Percentiles rank a stretch among this genome's conserved stretches.
Evolutionary conservation across 306 rosid species (phyloP).

Genomic region (Quercus wislizeni): DNA sequence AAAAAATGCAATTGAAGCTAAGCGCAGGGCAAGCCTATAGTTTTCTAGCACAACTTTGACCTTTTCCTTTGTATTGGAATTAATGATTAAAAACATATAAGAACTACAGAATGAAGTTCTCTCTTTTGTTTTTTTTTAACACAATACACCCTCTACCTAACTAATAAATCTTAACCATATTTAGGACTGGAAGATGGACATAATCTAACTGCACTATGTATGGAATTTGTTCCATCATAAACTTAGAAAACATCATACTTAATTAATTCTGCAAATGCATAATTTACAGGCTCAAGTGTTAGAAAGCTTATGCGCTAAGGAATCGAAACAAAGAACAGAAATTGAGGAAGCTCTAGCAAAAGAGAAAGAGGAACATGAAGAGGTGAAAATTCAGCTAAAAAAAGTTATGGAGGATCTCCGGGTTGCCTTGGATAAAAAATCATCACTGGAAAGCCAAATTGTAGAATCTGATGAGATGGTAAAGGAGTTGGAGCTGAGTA

Average conservation of each 20-base stretch:
- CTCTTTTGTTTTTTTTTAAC: neutral
- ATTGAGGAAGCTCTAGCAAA: constrained; percentile 36
- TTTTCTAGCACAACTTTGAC: neutral
- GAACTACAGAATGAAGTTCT: neutral
- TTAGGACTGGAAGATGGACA: neutral
- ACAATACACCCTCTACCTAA: neutral
- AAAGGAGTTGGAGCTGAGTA: constrained; percentile 35
- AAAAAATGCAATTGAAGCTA: constrained; percentile 57
- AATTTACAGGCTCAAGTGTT: constrained; percentile 41
- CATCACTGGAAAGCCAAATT: constrained; percentile 38
- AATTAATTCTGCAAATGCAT: neutral
- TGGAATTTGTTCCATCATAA: neutral
- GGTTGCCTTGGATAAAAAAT: constrained; percentile 25
- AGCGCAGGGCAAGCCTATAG: constrained; percentile 46
- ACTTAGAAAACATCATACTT: constrained; percentile 4
- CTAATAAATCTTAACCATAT: neutral
- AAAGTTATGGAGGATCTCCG: constrained; percentile 37
- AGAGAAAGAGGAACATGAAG: constrained; percentile 33
- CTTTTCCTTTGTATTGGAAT: constrained; percentile 4
- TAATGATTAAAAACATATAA: no score
- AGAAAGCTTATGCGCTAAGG: constrained; percentile 38
- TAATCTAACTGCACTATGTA: neutral
- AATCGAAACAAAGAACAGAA: constrained; percentile 44
- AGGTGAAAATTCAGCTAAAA: constrained; percentile 26
- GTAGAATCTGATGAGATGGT: constrained; percentile 29